phyloP scores from a whole-genome alignment of 257 asterid species.

The Lycium ferocissimum region DNA sequence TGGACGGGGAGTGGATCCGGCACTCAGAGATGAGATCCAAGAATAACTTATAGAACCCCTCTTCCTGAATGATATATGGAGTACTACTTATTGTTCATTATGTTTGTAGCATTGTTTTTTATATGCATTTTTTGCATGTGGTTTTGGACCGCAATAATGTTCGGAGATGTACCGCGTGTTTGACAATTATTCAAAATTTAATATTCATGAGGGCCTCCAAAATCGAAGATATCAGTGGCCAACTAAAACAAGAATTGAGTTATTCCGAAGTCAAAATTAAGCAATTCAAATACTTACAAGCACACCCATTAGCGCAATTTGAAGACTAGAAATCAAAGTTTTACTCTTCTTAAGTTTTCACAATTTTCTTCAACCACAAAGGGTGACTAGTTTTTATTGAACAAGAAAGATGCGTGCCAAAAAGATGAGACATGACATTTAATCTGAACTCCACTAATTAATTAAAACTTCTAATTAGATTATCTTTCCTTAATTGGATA shows the following conservation, averaged over 20 bases:
- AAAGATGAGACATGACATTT: background rate
- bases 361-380: background rate
- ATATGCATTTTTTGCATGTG: background rate
- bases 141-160: slow-evolving; percentile 14
- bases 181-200: background rate
- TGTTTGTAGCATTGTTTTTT: background rate
- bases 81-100: background rate
- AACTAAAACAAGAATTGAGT: too few species aligned
- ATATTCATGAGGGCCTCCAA: background rate
- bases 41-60: slow-evolving; percentile 13
- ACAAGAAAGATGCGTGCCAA: background rate
- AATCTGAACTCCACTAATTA: background rate
- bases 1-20: too few species aligned
- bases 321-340: too few species aligned
- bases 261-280: background rate
- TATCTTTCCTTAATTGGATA: background rate
- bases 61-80: background rate
- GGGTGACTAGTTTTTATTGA: background rate
- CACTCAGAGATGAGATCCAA: background rate
- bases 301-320: too few species aligned
- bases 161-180: background rate
- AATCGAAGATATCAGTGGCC: background rate
- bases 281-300: too few species aligned
- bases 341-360: too few species aligned
- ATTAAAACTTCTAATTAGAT: background rate